Conservation (phyloP, 2,329 filamentous ascomycete species). For the Penicillium sp. region DNA sequence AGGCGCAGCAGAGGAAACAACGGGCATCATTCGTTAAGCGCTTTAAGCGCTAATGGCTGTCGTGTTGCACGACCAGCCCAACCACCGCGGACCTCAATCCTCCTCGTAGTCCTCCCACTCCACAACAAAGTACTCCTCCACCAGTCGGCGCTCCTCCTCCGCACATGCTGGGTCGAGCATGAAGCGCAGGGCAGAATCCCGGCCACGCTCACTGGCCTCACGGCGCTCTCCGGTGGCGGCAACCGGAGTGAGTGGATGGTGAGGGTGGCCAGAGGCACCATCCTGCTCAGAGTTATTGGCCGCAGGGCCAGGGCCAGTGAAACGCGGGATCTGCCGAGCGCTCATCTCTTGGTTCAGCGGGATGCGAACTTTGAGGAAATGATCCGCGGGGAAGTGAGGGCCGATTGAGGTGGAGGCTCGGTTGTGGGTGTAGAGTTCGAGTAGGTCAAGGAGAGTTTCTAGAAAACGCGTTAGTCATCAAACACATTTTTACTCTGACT, state of each 20-base stretch:
- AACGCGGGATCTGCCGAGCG: conserved; percentile 61
- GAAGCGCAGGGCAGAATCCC: conserved; percentile 80
- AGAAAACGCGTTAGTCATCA: conserved; percentile 4
- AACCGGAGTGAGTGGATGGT: conserved; percentile 49
- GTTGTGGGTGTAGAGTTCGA: conserved; percentile 91
- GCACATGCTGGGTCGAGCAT: conserved; percentile 82
- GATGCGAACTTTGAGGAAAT: conserved; percentile 85
- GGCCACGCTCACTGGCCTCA: conserved; percentile 47
- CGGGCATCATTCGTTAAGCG: neutral
- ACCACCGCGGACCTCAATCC: conserved; percentile 23
- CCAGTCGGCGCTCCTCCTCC: conserved; percentile 67
- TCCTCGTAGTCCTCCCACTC: conserved; percentile 69
- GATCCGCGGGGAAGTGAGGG: conserved; percentile 69
- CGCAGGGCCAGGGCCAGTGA: conserved; percentile 55
- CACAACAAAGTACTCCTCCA: conserved; percentile 69
- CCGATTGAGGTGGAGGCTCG: conserved; percentile 74
- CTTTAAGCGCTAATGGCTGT: neutral
- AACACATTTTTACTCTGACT: neutral
- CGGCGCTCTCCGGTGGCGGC: conserved; percentile 49
- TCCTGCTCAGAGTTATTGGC: conserved; percentile 9
- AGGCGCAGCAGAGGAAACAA: neutral
- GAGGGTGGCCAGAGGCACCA: conserved; percentile 13
- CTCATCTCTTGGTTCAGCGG: conserved; percentile 80
- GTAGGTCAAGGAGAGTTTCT: conserved; percentile 85
- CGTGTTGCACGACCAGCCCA: neutral